These are phyloP conservation scores for Nigrospora oryzae DNA, from an alignment of 2,329 filamentous ascomycete genomes.

Conservation along the genomic window DNA sequence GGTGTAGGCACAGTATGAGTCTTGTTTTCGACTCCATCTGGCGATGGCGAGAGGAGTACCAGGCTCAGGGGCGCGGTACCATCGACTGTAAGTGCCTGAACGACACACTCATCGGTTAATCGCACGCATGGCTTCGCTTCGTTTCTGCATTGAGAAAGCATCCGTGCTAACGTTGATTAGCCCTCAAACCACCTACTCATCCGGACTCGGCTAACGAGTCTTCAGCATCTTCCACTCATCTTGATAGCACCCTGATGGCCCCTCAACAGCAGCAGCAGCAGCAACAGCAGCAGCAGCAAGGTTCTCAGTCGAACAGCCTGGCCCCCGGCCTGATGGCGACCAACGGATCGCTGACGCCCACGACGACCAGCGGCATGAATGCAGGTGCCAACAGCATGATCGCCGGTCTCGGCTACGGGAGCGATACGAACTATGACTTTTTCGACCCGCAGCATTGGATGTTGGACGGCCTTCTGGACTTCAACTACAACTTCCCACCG, in stretches of 20 bases:
- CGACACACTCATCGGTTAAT: too few species aligned
- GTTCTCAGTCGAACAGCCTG: slow-evolving; percentile 19
- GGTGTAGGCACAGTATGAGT: slow-evolving; percentile 78
- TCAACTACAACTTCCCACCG: slow-evolving; percentile 54
- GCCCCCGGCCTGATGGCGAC: slow-evolving; percentile 35
- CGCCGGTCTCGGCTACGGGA: slow-evolving; percentile 43
- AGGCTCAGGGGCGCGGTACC: slow-evolving; percentile 59
- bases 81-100: slow-evolving; percentile 54
- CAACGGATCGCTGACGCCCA: slow-evolving; percentile 46
- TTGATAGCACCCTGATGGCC: slow-evolving; percentile 50
- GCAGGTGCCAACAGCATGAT: slow-evolving; percentile 38
- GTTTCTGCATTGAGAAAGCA: slow-evolving; percentile 8
- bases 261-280: slow-evolving; percentile 21
- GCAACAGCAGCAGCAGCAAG: background rate
- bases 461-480: slow-evolving; percentile 75
- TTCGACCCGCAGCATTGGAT: slow-evolving; percentile 94
- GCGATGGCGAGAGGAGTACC: slow-evolving; percentile 76
- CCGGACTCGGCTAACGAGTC: slow-evolving; percentile 71
- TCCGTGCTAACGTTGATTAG: slow-evolving; percentile 34
- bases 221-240: slow-evolving; percentile 58
- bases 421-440: slow-evolving; percentile 70
- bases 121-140: too few species aligned
- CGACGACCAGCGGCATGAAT: slow-evolving; percentile 34
- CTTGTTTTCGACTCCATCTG: slow-evolving; percentile 78
- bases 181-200: slow-evolving; percentile 79